These are phyloP conservation scores for Tranzscheliella williamsii DNA, from an alignment of 1,284 basidiomycete species.

Conservation along the genomic window DNA sequence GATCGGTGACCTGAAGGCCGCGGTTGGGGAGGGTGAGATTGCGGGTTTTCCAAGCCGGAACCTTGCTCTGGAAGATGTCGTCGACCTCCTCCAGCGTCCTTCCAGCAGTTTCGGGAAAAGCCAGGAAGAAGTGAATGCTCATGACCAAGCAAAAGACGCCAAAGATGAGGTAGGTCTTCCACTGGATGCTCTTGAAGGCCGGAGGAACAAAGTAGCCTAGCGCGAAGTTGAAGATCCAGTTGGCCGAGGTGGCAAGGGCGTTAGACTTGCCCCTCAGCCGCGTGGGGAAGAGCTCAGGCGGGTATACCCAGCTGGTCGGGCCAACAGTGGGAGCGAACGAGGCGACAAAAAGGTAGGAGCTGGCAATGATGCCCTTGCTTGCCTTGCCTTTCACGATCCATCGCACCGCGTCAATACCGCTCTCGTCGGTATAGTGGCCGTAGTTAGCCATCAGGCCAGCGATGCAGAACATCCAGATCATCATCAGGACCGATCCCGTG, in stretches of 20 bases:
- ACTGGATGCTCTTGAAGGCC: constrained; percentile 29
- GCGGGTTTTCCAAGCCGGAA: constrained; percentile 14
- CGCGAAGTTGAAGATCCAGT: constrained; percentile 29
- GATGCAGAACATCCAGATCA: constrained; percentile 24
- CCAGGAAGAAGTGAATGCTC: constrained; percentile 29
- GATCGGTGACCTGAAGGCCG: too few species aligned
- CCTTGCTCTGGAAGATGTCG: constrained; percentile 12
- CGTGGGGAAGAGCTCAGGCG: constrained; percentile 23
- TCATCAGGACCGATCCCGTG: constrained; percentile 31
- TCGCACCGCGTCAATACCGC: constrained; percentile 10
- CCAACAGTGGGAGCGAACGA: constrained; percentile 30
- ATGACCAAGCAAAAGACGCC: constrained; percentile 24
- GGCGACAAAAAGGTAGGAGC: constrained; percentile 38
- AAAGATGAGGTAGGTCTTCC: constrained; percentile 38
- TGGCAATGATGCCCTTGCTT: constrained; percentile 32
- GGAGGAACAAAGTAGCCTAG: constrained; percentile 28
- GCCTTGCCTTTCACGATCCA: constrained; percentile 25
- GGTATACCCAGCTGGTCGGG: constrained; percentile 16
- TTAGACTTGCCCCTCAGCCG: constrained; percentile 25
- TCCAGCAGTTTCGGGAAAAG: constrained; percentile 30
- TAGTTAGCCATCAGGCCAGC: constrained; percentile 22
- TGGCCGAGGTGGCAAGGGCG: constrained; percentile 14
- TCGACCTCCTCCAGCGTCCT: constrained; percentile 27
- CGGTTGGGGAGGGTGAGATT: too few species aligned
- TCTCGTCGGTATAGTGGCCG: constrained; percentile 9